A percentile compares a stretch with the other conserved stretches of the same genome.
Evolutionary conservation across 2,329 filamentous ascomycete species (phyloP).

Genomic region (Penicillium sclerotigenum): DNA sequence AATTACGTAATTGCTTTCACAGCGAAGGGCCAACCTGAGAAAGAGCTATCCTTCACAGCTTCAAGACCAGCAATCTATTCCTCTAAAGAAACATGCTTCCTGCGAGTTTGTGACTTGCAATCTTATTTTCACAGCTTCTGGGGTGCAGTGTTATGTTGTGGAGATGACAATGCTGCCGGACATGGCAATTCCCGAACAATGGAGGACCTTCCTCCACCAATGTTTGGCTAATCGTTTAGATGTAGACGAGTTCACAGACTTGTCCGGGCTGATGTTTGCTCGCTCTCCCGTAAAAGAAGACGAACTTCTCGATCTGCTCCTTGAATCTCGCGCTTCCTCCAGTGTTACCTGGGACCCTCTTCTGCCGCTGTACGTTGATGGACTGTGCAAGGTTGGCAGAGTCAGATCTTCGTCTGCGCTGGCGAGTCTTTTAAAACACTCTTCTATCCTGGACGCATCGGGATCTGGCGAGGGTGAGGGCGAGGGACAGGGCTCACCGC

Average conservation of each 20-base stretch:
- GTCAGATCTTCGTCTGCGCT: constrained; percentile 37
- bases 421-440: constrained; percentile 34
- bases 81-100: not conserved
- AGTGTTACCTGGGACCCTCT: constrained; percentile 43
- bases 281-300: constrained; percentile 32
- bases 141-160: constrained; percentile 14
- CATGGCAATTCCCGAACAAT: constrained; percentile 31
- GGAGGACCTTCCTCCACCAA: constrained; percentile 37
- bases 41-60: not conserved
- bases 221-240: constrained; percentile 39
- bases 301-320: constrained; percentile 35
- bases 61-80: not conserved
- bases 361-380: constrained; percentile 42
- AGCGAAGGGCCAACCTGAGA: not conserved
- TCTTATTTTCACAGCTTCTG: not conserved
- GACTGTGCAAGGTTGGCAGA: constrained; percentile 33
- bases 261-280: constrained; percentile 35
- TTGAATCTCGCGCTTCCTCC: constrained; percentile 34
- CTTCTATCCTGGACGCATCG: constrained; percentile 31
- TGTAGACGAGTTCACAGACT: constrained; percentile 37
- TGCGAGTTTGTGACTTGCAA: not conserved
- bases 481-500: not conserved
- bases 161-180: constrained; percentile 19
- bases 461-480: not conserved
- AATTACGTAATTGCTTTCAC: not conserved